phyloP scores from a whole-genome alignment of 768 basidiomycete species.

The Auricularia sp. region DNA sequence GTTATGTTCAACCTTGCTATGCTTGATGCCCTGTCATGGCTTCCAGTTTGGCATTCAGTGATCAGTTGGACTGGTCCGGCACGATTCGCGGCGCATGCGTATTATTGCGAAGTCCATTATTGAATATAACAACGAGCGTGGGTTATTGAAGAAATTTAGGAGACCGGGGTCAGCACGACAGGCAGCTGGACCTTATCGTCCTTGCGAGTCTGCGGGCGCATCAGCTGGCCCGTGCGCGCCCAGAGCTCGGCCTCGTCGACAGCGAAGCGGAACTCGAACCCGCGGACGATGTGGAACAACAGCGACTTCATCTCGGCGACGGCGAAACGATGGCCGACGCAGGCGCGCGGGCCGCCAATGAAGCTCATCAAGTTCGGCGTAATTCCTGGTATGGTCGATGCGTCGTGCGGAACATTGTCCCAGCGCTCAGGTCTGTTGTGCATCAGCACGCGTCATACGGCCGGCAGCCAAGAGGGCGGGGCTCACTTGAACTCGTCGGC shows the following conservation, averaged over 20 bases:
- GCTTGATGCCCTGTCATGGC: no score
- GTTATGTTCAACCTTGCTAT: no score
- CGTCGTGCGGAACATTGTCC: background rate
- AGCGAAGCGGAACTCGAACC: conserved; percentile 3
- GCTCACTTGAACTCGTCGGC: no score
- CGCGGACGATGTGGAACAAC: conserved; percentile 1
- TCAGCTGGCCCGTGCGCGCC: background rate
- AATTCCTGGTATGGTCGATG: background rate
- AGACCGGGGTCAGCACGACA: background rate
- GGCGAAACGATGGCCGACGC: conserved; percentile 5
- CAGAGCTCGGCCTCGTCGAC: background rate
- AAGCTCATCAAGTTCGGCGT: background rate
- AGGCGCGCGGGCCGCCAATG: background rate
- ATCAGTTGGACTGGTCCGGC: no score
- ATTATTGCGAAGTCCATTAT: no score
- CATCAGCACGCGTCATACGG: no score
- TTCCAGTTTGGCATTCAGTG: no score
- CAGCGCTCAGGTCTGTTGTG: background rate
- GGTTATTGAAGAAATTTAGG: no score
- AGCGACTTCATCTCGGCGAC: conserved; percentile 3
- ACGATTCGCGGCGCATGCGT: no score
- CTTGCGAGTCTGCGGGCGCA: background rate
- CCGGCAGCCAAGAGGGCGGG: no score
- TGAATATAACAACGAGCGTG: no score
- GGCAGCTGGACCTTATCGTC: background rate